A percentile compares a stretch with the other conserved stretches of the same genome.
These are phyloP conservation scores for Starmera caribaea DNA, from an alignment of 805 yeast species.

Conservation along the genomic window DNA sequence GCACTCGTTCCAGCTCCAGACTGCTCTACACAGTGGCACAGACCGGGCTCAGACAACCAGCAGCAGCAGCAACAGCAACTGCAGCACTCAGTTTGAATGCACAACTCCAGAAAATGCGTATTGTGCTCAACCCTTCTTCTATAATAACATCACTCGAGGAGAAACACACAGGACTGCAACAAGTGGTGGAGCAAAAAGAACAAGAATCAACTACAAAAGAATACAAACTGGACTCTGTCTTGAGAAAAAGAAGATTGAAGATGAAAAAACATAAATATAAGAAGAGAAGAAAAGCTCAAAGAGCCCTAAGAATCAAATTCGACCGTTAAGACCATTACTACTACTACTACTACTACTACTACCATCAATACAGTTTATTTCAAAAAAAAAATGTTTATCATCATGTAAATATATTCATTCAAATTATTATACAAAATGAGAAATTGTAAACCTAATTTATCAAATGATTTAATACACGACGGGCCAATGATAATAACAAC, in stretches of 20 bases:
- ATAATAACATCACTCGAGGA: conserved; percentile 6
- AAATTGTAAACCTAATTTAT: not conserved
- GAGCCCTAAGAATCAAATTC: conserved; percentile 63
- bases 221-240: conserved; percentile 47
- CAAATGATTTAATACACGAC: conserved; percentile 21
- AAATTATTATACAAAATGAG: not conserved
- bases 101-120: not conserved
- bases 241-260: conserved; percentile 81
- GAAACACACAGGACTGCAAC: conserved; percentile 5
- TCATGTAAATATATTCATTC: not conserved
- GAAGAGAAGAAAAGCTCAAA: conserved; percentile 92
- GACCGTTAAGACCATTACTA: conserved; percentile 14
- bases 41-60: conserved; percentile 1
- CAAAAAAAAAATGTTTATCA: not conserved
- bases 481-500: conserved; percentile 23
- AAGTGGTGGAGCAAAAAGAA: conserved; percentile 3
- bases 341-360: too few relatives aligned
- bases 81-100: conserved; percentile 1
- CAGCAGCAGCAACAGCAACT: not conserved
- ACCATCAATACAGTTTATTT: too few relatives aligned
- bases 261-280: conserved; percentile 97
- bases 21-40: conserved; percentile 2
- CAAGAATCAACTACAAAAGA: conserved; percentile 5
- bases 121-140: not conserved
- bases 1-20: conserved; percentile 1